Evolutionary conservation across 1,139 yeast genomes (phyloP).

Genomic region (Geotrichum candidum): DNA sequence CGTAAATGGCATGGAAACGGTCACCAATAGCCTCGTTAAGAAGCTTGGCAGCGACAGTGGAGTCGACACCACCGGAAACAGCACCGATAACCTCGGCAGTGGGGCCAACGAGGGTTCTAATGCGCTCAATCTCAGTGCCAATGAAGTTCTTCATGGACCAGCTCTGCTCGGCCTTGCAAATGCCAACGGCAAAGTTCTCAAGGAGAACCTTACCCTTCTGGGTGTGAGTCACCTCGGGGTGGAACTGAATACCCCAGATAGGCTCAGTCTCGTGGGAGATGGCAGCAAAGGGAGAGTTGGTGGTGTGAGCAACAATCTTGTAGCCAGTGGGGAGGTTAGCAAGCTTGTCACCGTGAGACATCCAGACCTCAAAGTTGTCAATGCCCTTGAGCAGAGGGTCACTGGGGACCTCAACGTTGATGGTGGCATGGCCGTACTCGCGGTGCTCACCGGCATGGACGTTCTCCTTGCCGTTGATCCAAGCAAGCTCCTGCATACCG

Average conservation of each 20-base stretch:
- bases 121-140: conserved; percentile 91
- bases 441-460: conserved; percentile 96
- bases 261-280: conserved; percentile 66
- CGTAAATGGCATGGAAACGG: conserved; percentile 96
- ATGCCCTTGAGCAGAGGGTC: conserved; percentile 80
- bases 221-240: conserved; percentile 98
- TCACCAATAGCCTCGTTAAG: conserved; percentile 98
- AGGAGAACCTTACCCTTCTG: conserved; percentile 80
- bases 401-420: conserved; percentile 60
- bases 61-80: conserved; percentile 98
- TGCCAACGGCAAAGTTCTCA: conserved; percentile 85
- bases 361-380: conserved; percentile 95
- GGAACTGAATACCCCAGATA: conserved; percentile 96
- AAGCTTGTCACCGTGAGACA: conserved; percentile 98
- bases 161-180: conserved; percentile 80
- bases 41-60: conserved; percentile 97
- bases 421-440: conserved; percentile 95
- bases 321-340: conserved; percentile 85
- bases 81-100: conserved; percentile 99
- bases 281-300: conserved; percentile 94
- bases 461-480: conserved; percentile 86
- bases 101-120: conserved; percentile 87
- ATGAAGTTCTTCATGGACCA: conserved; percentile 99
- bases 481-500: conserved; percentile 98
- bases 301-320: conserved; percentile 84